Percentiles rank a stretch among this genome's conserved stretches.
Evolutionary conservation across 768 basidiomycete species (phyloP).

Genomic region (Leucosporidium yakuticum): DNA sequence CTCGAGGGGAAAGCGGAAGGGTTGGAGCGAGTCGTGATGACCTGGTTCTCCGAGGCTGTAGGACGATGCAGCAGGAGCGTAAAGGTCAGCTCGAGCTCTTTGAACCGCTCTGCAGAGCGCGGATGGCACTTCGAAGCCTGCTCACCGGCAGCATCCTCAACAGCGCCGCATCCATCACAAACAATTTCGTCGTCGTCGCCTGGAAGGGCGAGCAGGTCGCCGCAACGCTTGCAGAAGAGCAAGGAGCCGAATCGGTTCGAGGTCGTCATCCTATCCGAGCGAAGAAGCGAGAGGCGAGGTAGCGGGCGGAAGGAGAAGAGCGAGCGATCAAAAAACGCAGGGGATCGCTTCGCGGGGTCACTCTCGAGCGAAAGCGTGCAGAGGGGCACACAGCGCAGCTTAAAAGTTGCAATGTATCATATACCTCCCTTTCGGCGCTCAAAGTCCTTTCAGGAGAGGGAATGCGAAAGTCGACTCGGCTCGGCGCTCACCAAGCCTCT

Average conservation of each 20-base stretch:
- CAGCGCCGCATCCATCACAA: conserved; percentile 82
- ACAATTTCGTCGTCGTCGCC: conserved; percentile 65
- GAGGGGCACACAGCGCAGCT: too few species aligned
- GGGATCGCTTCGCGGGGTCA: not conserved
- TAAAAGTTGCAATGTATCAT: too few species aligned
- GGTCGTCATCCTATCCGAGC: not conserved
- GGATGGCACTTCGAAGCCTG: not conserved
- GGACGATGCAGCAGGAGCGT: not conserved
- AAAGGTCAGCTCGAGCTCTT: not conserved
- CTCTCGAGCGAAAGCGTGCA: not conserved
- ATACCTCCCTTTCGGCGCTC: too few species aligned
- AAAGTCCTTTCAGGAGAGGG: too few species aligned
- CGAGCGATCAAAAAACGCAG: not conserved
- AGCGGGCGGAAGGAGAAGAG: conserved; percentile 1
- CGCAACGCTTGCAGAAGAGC: conserved; percentile 89
- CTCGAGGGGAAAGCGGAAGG: conserved; percentile 91
- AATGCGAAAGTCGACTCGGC: too few species aligned
- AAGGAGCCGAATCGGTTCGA: conserved; percentile 63
- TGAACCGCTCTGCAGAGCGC: not conserved
- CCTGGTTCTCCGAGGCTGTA: conserved; percentile 82
- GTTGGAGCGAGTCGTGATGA: conserved; percentile 82
- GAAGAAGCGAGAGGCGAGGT: not conserved
- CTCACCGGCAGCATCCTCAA: conserved; percentile 64
- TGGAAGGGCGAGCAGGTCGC: conserved; percentile 79
- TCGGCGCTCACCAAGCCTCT: too few species aligned